phyloP scores from a whole-genome alignment of 495 filamentous ascomycete genomes.

The Bathelium albidoporum region DNA sequence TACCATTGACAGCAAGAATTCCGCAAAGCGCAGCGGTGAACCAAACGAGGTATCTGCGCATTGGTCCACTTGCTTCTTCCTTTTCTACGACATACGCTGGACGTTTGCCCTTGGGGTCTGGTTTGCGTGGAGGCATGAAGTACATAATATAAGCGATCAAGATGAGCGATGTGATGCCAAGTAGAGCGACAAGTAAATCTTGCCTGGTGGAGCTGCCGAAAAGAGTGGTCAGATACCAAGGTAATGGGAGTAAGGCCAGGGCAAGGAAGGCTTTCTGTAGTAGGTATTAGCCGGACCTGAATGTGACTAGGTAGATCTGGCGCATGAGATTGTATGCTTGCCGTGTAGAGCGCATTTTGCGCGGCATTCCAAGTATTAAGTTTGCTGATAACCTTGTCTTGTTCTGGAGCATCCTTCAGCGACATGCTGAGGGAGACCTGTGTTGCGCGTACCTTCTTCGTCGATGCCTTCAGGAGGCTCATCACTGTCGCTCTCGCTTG shows the following conservation, averaged over 20 bases:
- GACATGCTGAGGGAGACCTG: not conserved
- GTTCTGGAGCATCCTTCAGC: constrained; percentile 31
- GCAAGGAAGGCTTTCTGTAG: constrained; percentile 44
- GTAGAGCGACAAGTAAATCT: constrained; percentile 37
- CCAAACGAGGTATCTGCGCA: constrained; percentile 38
- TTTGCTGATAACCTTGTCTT: constrained; percentile 55
- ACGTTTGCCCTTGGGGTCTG: constrained; percentile 12
- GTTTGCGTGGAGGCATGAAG: constrained; percentile 31
- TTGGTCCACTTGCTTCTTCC: constrained; percentile 18
- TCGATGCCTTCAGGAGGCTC: constrained; percentile 27
- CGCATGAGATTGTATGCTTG: constrained; percentile 20
- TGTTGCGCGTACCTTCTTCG: constrained; percentile 17
- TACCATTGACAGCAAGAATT: constrained; percentile 24
- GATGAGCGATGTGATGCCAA: constrained; percentile 49
- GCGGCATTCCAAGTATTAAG: constrained; percentile 47
- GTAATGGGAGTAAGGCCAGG: constrained; percentile 42
- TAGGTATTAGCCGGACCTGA: constrained; percentile 1
- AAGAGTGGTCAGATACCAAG: constrained; percentile 45
- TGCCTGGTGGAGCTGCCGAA: constrained; percentile 23
- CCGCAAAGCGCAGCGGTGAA: constrained; percentile 38
- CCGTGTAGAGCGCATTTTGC: constrained; percentile 50
- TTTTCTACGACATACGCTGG: constrained; percentile 12
- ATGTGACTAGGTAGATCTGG: not conserved
- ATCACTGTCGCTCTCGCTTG: constrained; percentile 22
- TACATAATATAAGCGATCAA: constrained; percentile 45